phyloP scores from a whole-genome alignment of 305 asterid genomes.

The Stenogyne calaminthoides region DNA sequence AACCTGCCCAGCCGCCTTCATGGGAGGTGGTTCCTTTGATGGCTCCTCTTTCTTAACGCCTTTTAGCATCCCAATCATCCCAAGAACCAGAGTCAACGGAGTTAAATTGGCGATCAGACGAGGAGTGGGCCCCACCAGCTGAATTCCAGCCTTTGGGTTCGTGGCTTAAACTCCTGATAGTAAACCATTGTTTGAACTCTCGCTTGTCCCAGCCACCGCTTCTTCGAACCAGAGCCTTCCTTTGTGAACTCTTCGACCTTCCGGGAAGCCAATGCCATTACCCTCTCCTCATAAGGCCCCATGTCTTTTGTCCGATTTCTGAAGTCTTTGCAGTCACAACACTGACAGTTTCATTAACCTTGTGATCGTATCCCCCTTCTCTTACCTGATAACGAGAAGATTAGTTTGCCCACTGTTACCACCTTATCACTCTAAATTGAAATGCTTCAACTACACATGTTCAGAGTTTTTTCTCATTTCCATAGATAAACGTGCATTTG shows the following conservation, averaged over 20 bases:
- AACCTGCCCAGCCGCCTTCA: constrained; percentile 86
- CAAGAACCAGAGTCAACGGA: constrained; percentile 64
- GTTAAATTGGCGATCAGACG: constrained; percentile 50
- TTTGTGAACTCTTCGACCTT: constrained; percentile 90
- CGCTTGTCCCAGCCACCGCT: constrained; percentile 69
- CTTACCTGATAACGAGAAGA: constrained; percentile 56
- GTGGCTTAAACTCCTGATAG: constrained; percentile 64
- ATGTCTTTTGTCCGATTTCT: constrained; percentile 90
- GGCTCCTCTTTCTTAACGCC: constrained; percentile 57
- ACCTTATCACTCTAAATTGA: not conserved
- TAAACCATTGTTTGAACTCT: constrained; percentile 51
- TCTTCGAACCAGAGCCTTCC: constrained; percentile 67
- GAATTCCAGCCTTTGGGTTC: constrained; percentile 66
- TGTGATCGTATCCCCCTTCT: constrained; percentile 92
- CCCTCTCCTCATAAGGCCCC: constrained; percentile 98
- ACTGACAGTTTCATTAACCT: constrained; percentile 88
- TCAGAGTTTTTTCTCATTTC: not conserved
- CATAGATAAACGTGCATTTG: not conserved
- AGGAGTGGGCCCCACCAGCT: constrained; percentile 45
- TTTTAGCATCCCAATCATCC: constrained; percentile 90
- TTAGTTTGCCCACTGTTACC: not conserved
- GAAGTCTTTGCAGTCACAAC: constrained; percentile 85
- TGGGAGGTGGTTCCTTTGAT: constrained; percentile 45
- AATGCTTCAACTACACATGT: not conserved
- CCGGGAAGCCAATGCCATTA: constrained; percentile 94